Conservation (phyloP, 257 asterid species). For the Jacaranda mimosifolia region DNA sequence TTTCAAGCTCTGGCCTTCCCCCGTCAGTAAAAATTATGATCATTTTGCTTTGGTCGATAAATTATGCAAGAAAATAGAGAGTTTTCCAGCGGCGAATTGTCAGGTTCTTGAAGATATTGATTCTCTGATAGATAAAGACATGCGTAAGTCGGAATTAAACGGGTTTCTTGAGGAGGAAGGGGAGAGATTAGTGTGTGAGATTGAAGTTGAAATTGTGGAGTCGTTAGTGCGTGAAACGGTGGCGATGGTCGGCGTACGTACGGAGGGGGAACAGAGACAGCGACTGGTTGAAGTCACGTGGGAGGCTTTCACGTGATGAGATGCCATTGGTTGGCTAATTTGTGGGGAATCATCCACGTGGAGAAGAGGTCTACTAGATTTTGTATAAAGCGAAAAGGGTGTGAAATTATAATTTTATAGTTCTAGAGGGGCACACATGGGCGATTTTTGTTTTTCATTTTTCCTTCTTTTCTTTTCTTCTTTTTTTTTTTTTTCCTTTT, state of each 20-base stretch:
- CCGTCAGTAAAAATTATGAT: background rate
- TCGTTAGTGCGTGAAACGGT: constrained; percentile 66
- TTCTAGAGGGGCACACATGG: background rate
- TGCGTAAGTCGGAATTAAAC: constrained; percentile 25
- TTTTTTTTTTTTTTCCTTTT: background rate
- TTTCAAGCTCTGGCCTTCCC: constrained; percentile 28
- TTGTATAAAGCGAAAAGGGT: constrained; percentile 38
- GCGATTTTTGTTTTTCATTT: background rate
- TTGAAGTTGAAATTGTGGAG: constrained; percentile 70
- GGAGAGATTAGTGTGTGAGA: constrained; percentile 61
- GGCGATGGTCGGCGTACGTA: constrained; percentile 42
- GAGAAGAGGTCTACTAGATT: constrained; percentile 1
- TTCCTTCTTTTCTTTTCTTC: background rate
- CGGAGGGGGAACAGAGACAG: constrained; percentile 33
- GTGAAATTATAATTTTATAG: background rate
- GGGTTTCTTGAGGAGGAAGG: constrained; percentile 49
- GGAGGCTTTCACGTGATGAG: constrained; percentile 65
- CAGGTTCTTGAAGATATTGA: constrained; percentile 77
- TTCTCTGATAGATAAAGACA: constrained; percentile 58
- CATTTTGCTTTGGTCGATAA: constrained; percentile 36
- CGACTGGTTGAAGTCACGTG: constrained; percentile 61
- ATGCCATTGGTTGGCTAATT: constrained; percentile 41
- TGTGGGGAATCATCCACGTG: constrained; percentile 54
- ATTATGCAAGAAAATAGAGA: constrained; percentile 51
- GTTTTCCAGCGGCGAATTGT: constrained; percentile 65